phyloP scores from a whole-genome alignment of 805 yeast genomes.

The Saccharomycodes ludwigii region DNA sequence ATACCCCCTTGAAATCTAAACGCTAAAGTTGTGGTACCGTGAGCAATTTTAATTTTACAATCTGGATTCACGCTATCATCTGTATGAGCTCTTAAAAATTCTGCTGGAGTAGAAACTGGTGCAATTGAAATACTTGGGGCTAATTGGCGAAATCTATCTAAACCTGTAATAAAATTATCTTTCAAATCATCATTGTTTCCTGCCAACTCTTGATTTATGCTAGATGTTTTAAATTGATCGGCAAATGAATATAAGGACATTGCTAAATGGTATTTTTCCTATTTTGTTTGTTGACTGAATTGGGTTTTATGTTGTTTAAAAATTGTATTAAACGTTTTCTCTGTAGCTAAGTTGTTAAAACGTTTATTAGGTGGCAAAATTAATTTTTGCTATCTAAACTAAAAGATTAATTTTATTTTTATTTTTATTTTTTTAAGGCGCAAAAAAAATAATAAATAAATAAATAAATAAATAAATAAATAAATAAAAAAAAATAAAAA shows the following conservation, averaged over 20 bases:
- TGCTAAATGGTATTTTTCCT: no score
- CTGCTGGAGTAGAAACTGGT: constrained; percentile 80
- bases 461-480: no score
- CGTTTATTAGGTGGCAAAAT: no score
- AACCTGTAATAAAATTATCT: constrained; percentile 25
- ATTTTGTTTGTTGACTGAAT: no score
- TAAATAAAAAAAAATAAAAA: no score
- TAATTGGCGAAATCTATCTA: constrained; percentile 18
- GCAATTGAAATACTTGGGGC: constrained; percentile 62
- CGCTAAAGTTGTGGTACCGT: constrained; percentile 97
- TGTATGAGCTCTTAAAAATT: constrained; percentile 92
- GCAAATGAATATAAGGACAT: constrained; percentile 22
- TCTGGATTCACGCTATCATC: constrained; percentile 90
- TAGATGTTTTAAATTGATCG: constrained; percentile 15
- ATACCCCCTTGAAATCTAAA: constrained; percentile 95
- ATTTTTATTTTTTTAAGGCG: no score
- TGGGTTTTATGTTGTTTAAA: no score
- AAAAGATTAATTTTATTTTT: no score
- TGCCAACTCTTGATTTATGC: constrained; percentile 1
- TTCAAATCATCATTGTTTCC: constrained; percentile 22
- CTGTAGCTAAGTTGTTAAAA: no score
- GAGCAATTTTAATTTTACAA: constrained; percentile 91
- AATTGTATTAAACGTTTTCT: no score
- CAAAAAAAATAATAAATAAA: no score
- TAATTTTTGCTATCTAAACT: no score